Evolutionary conservation across 2,329 filamentous ascomycete species (phyloP).

Genomic region (Stagonosporopsis chrysanthemi): DNA sequence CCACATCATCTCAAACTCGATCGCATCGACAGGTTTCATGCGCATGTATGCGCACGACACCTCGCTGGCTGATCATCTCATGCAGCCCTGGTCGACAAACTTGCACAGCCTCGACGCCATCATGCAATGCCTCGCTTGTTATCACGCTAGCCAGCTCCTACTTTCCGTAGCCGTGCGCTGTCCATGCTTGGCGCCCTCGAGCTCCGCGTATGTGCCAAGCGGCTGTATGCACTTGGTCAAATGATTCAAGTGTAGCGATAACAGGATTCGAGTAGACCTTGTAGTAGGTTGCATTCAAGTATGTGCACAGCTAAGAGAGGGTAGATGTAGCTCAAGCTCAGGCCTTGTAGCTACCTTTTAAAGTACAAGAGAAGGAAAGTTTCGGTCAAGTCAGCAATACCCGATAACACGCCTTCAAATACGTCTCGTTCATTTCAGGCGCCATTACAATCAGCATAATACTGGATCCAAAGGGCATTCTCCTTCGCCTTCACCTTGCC

Average conservation of each 20-base stretch:
- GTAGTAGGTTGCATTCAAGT: neutral
- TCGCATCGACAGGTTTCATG: constrained; percentile 10
- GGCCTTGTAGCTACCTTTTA: neutral
- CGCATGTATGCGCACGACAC: constrained; percentile 15
- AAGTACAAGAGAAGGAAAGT: neutral
- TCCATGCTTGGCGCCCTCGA: neutral
- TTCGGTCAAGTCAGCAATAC: no score
- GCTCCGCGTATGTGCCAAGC: neutral
- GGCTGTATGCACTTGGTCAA: neutral
- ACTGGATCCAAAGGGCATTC: no score
- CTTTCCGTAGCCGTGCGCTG: neutral
- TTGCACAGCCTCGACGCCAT: constrained; percentile 46
- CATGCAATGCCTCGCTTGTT: constrained; percentile 32
- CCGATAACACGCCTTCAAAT: no score
- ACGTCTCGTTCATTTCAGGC: no score
- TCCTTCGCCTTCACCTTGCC: no score
- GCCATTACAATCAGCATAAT: no score
- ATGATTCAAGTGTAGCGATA: neutral
- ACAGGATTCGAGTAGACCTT: neutral
- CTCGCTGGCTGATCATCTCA: constrained; percentile 10
- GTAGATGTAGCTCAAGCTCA: neutral
- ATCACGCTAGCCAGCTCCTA: constrained; percentile 20
- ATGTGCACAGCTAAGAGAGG: neutral
- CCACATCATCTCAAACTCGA: constrained; percentile 9
- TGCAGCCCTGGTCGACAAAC: constrained; percentile 25